phyloP scores from a whole-genome alignment of 768 basidiomycete species.

The Austroboletus eburneus region DNA sequence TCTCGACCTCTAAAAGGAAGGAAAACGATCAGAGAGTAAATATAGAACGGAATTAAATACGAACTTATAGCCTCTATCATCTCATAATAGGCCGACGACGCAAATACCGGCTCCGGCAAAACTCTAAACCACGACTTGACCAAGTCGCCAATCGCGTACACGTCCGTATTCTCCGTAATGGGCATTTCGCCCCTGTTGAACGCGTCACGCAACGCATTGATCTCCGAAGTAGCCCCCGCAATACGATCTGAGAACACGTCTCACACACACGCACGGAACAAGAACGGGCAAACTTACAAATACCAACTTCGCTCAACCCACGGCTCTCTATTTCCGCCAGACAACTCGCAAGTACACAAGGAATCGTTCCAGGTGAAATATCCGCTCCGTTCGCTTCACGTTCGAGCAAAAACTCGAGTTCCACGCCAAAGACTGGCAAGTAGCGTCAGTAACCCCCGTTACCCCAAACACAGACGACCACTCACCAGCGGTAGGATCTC shows the following conservation, averaged over 20 bases:
- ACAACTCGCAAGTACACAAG: slow-evolving; percentile 61
- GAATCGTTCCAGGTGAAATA: slow-evolving; percentile 55
- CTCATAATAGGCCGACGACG: slow-evolving; percentile 59
- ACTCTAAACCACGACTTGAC: slow-evolving; percentile 85
- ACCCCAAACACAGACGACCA: slow-evolving; percentile 2
- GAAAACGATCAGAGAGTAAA: slow-evolving; percentile 8
- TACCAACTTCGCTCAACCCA: slow-evolving; percentile 77
- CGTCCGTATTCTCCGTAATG: slow-evolving; percentile 57
- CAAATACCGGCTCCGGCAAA: slow-evolving; percentile 77
- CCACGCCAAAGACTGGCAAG: slow-evolving; percentile 66
- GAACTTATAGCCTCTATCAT: slow-evolving; percentile 71
- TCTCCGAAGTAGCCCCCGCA: slow-evolving; percentile 69
- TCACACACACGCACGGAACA: neutral
- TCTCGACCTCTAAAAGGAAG: slow-evolving; percentile 58
- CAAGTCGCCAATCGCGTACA: slow-evolving; percentile 79
- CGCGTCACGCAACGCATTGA: slow-evolving; percentile 64
- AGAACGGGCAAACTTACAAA: slow-evolving; percentile 52
- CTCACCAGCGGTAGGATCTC: slow-evolving; percentile 75
- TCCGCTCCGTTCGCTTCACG: slow-evolving; percentile 55
- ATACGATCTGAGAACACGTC: slow-evolving; percentile 65
- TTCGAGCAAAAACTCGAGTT: slow-evolving; percentile 61
- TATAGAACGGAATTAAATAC: slow-evolving; percentile 16
- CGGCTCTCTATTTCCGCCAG: slow-evolving; percentile 68
- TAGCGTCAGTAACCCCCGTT: slow-evolving; percentile 4
- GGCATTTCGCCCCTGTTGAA: slow-evolving; percentile 74